Conservation (phyloP, 2,329 filamentous ascomycete species). For the Epichloe sp. region DNA sequence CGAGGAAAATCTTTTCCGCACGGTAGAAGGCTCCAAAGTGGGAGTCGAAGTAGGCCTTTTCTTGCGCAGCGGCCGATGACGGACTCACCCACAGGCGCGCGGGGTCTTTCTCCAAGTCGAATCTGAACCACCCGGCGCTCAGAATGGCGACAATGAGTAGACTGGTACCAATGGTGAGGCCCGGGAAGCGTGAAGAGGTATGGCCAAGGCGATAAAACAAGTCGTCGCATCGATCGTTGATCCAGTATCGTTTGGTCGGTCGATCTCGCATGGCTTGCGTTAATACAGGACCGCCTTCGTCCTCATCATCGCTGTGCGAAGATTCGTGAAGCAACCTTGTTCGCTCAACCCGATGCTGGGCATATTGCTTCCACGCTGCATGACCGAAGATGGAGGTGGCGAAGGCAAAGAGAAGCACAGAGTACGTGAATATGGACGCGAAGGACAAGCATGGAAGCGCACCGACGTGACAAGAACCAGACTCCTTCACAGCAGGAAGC, state of each 20-base stretch:
- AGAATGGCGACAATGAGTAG: conserved; percentile 65
- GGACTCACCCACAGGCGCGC: conserved; percentile 96
- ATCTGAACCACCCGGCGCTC: conserved; percentile 78
- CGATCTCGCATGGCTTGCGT: conserved; percentile 66
- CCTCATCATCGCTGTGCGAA: conserved; percentile 78
- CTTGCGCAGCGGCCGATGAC: conserved; percentile 74
- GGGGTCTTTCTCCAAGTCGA: conserved; percentile 81
- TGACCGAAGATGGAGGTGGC: conserved; percentile 57
- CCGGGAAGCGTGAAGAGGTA: conserved; percentile 69
- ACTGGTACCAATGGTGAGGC: conserved; percentile 64
- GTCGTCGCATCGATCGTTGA: conserved; percentile 73
- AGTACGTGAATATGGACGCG: conserved; percentile 77
- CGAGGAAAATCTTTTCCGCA: conserved; percentile 82
- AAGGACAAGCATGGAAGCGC: conserved; percentile 88
- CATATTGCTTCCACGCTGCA: conserved; percentile 60
- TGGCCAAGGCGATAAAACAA: conserved; percentile 73
- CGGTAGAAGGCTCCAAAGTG: conserved; percentile 95
- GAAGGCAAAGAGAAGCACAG: conserved; percentile 56
- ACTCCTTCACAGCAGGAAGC: conserved; percentile 60
- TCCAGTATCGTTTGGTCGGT: conserved; percentile 63
- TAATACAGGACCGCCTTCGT: conserved; percentile 69
- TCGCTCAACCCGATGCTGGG: conserved; percentile 63
- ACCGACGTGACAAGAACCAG: conserved; percentile 68
- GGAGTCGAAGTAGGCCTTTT: conserved; percentile 86
- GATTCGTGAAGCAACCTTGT: conserved; percentile 79